Conservation (phyloP, 1,284 basidiomycete genomes). For the Apiotrichum mycotoxinovorans region DNA sequence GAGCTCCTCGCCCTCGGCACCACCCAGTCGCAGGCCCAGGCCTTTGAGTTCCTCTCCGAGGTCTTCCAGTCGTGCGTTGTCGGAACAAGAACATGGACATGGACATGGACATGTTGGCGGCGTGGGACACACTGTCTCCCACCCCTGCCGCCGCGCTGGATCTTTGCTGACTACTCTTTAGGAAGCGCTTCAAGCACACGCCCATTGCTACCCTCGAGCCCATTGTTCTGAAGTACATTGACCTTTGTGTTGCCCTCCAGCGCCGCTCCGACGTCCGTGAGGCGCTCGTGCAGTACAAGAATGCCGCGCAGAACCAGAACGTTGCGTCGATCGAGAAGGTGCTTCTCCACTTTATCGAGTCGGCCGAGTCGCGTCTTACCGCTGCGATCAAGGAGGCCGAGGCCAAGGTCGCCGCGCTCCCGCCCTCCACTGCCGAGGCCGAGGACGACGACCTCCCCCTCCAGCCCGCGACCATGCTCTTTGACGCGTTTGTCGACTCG, state of each 20-base stretch:
- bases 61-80: constrained; percentile 49
- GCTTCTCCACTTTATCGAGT: constrained; percentile 81
- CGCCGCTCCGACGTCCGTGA: constrained; percentile 92
- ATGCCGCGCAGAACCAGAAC: constrained; percentile 88
- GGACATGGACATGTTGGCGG: too few species aligned
- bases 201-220: constrained; percentile 87
- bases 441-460: constrained; percentile 46
- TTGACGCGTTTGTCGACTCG: constrained; percentile 45
- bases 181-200: constrained; percentile 88
- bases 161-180: constrained; percentile 13
- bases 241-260: constrained; percentile 92
- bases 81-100: neutral
- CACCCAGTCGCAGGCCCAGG: constrained; percentile 47
- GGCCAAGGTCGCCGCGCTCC: constrained; percentile 78
- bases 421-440: constrained; percentile 54
- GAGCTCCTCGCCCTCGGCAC: constrained; percentile 50
- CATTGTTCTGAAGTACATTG: constrained; percentile 79
- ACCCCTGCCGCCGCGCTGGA: neutral
- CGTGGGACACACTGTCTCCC: neutral
- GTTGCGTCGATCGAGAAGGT: constrained; percentile 90
- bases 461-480: constrained; percentile 45
- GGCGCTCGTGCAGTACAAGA: constrained; percentile 88
- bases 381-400: constrained; percentile 72
- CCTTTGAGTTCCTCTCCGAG: constrained; percentile 49
- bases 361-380: constrained; percentile 81